phyloP scores from a whole-genome alignment of 805 yeast genomes.

The Zygosaccharomyces gambellarensis region DNA sequence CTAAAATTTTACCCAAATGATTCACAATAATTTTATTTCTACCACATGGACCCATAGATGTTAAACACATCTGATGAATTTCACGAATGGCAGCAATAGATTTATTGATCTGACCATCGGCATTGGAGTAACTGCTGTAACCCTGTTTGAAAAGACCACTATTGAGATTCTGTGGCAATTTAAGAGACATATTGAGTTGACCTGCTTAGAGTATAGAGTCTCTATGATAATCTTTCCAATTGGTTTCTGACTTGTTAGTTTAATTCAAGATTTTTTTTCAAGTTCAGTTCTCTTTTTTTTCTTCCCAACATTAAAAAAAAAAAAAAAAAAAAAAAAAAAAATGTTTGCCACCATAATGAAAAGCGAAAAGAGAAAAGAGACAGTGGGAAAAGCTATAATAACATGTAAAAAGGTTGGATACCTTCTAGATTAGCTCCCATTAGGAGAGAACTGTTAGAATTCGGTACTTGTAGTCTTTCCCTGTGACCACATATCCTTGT shows the following conservation, averaged over 20 bases:
- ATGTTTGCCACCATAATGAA: slow-evolving; percentile 12
- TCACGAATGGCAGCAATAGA: slow-evolving; percentile 94
- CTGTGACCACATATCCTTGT: too few species aligned
- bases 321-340: background rate
- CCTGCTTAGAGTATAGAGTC: background rate
- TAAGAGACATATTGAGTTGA: slow-evolving; percentile 61
- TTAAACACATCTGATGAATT: slow-evolving; percentile 82
- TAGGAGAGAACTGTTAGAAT: too few species aligned
- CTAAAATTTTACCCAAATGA: slow-evolving; percentile 74
- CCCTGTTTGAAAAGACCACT: slow-evolving; percentile 95
- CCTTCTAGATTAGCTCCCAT: too few species aligned
- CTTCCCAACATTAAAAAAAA: background rate
- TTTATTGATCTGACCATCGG: slow-evolving; percentile 90
- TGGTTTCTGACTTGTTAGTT: background rate
- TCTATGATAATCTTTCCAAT: background rate
- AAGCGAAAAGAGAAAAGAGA: background rate
- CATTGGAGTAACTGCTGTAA: slow-evolving; percentile 76
- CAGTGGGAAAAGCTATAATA: background rate
- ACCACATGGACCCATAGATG: slow-evolving; percentile 97
- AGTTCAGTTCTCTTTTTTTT: background rate
- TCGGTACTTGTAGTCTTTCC: too few species aligned
- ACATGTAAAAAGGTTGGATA: too few species aligned
- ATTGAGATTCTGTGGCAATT: slow-evolving; percentile 88
- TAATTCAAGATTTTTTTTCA: background rate
- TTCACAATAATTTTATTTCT: slow-evolving; percentile 94